Base-by-base conservation (phyloP, 108 stramenopile species). In the Halocafeteria seosinensis region DNA sequence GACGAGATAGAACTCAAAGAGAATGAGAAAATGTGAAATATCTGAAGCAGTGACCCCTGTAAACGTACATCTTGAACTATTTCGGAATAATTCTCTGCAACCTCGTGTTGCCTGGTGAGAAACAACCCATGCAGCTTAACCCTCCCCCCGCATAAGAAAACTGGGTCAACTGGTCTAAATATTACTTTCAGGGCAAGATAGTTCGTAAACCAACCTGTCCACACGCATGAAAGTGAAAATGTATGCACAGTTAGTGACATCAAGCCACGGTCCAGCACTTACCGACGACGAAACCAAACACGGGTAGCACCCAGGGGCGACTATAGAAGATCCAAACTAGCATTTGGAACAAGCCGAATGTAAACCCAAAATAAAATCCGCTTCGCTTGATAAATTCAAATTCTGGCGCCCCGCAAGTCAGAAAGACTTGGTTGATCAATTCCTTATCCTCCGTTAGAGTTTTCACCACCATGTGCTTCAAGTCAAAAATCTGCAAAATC, bases 161-260 rank as follows among this genome's bases (percentile, higher is more conserved):
- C 76, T 3, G 91, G 91, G 29, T 90, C 77, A 12, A 87, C 63
- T 1, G 94, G 94, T 58, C 72, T 58, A 68, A 95, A 95, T 37
- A 95, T 87, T 5, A 89, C 67, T 76, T 89, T 88, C 35, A 95
- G 77, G 30, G 90, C 93, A 55, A 95, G 62, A 73, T 80, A 92
- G 74, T 95, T 95, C 0, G 94, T 95, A 8, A 85, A 69, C 74
- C 81, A 90, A n/a, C n/a, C n/a, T n/a, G n/a, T n/a, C n/a, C n/a
- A n/a, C n/a, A n/a, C n/a, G n/a, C n/a, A n/a, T n/a, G n/a, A n/a
- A n/a, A n/a, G n/a, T n/a, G n/a, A n/a, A n/a, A n/a, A n/a, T n/a
- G n/a, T n/a, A n/a, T n/a, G n/a, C n/a, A n/a, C n/a, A n/a, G n/a
- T n/a, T n/a, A n/a, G n/a, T n/a, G n/a, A n/a, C n/a, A n/a, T n/a